Evolutionary conservation across 176 grass and related monocot species (phyloP), one percentile per base, ranked within the genome.

Genomic region (Triticum timopheevii): DNA sequence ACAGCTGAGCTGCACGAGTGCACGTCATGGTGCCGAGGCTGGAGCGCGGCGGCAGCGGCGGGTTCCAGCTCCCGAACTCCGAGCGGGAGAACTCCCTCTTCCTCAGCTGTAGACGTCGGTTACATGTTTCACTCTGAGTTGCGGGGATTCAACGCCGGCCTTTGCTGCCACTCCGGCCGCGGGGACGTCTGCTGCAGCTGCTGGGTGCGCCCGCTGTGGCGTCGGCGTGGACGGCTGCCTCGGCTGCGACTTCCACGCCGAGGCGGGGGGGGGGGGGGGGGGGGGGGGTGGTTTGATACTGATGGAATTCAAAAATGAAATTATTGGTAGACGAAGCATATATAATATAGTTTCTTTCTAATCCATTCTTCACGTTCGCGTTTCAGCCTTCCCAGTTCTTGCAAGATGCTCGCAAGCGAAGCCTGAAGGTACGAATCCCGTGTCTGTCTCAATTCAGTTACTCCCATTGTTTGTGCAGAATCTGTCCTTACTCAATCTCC

Each of bases 41-140:
- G 31, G 31, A 31, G 31, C 31, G 31, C 31, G 2, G 31, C 31
- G 31, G 31, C 31, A 3, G 31, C 19, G 30, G 8, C 22, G 81
- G 80, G 28, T 34, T 92, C 87, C 86, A 84, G 80, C 90, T 86
- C 42, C 90, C 88, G 34, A 95, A 86, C 90, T 30, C 84, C 40
- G 92, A 95, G 64, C 90, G 86, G 45, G 93, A 98, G 90, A 81
- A 93, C 88, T 67, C 84, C 15, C 84, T 98, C 82, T 56, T 31
- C 31, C 31, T 31, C 28, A 30, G 28, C 28, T 30, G 28, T 30
- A 30, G 2, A 30, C 28, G 28, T 30, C 28, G 28, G 28, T 30
- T 30, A 30, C 28, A 30, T 30, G 28, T 30, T 30, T 30, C 28
- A 30, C 28, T 30, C 1, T 30, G 28, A 30, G 28, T 30, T 30